phyloP scores from a whole-genome alignment of 2,329 filamentous ascomycete species.

The Fusarium robinianum region DNA sequence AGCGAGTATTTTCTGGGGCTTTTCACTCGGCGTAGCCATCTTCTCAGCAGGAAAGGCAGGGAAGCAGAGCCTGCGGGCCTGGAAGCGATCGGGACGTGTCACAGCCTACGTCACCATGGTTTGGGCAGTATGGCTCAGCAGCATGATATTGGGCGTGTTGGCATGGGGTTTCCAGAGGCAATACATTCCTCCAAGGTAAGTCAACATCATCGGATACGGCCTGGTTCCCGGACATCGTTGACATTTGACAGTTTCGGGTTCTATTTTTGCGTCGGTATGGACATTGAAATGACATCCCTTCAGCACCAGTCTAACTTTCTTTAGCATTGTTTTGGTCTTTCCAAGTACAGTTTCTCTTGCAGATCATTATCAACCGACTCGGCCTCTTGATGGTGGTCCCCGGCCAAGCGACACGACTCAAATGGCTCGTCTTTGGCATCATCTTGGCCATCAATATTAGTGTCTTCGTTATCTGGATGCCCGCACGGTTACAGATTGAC shows the following conservation, averaged over 20 bases:
- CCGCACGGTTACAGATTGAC: constrained; percentile 51
- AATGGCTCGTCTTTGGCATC: constrained; percentile 50
- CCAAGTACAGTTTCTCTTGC: constrained; percentile 55
- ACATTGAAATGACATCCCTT: fast-evolving
- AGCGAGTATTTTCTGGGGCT: constrained; percentile 33
- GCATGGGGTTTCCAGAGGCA: constrained; percentile 34
- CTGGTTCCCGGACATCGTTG: background rate
- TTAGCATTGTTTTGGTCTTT: constrained; percentile 42
- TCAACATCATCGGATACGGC: fast-evolving
- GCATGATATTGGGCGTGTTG: constrained; percentile 27
- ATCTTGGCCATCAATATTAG: constrained; percentile 56
- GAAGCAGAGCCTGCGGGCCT: constrained; percentile 19
- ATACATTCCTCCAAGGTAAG: constrained; percentile 32
- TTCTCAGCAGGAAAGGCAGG: constrained; percentile 21
- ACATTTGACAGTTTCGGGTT: constrained; percentile 23
- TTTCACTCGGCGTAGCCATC: constrained; percentile 24
- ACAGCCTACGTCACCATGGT: constrained; percentile 29
- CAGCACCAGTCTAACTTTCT: background rate
- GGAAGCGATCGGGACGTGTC: constrained; percentile 18
- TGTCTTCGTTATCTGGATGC: constrained; percentile 60
- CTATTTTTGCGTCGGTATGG: constrained; percentile 31
- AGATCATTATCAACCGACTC: constrained; percentile 60
- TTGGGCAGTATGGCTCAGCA: constrained; percentile 32
- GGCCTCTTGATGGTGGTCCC: constrained; percentile 50
- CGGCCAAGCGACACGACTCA: constrained; percentile 44